phyloP scores from a whole-genome alignment of 164 flowering plant genomes.

The Annona squamosa region DNA sequence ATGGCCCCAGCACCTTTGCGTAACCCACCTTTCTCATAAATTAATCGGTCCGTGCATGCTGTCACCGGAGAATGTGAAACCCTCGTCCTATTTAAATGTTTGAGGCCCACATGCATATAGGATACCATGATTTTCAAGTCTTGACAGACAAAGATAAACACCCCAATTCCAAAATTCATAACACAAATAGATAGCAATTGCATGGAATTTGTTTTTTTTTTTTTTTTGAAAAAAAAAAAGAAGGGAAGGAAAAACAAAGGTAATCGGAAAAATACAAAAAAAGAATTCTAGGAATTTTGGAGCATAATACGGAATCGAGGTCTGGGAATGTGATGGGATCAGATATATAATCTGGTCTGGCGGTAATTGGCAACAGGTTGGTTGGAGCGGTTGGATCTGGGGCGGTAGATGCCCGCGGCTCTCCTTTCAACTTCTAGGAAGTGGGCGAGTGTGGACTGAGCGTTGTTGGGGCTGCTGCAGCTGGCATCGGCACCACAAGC shows the following conservation, averaged over 20 bases:
- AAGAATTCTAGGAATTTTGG: too few relatives aligned
- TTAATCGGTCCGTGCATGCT: background rate
- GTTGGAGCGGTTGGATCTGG: slow-evolving; percentile 10
- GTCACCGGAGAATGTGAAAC: background rate
- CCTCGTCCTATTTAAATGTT: background rate
- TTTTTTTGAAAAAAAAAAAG: too few relatives aligned
- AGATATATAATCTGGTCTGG: slow-evolving; percentile 24
- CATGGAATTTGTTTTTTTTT: too few relatives aligned
- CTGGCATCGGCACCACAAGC: background rate
- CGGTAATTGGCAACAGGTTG: slow-evolving; percentile 25
- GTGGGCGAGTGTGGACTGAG: slow-evolving; percentile 54
- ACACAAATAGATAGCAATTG: background rate
- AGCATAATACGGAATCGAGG: too few relatives aligned
- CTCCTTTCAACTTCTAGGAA: slow-evolving; percentile 68
- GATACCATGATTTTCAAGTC: background rate
- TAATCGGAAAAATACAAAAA: too few relatives aligned
- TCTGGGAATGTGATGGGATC: too few relatives aligned
- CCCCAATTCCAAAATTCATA: background rate
- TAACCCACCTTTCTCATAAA: background rate
- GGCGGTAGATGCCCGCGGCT: slow-evolving; percentile 35
- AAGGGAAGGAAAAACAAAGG: too few relatives aligned
- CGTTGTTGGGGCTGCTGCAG: slow-evolving; percentile 10
- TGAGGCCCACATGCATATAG: background rate
- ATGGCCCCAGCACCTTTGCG: background rate
- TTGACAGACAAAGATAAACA: background rate